phyloP scores from a whole-genome alignment of 768 basidiomycete genomes.

The Sarcomyxa edulis region DNA sequence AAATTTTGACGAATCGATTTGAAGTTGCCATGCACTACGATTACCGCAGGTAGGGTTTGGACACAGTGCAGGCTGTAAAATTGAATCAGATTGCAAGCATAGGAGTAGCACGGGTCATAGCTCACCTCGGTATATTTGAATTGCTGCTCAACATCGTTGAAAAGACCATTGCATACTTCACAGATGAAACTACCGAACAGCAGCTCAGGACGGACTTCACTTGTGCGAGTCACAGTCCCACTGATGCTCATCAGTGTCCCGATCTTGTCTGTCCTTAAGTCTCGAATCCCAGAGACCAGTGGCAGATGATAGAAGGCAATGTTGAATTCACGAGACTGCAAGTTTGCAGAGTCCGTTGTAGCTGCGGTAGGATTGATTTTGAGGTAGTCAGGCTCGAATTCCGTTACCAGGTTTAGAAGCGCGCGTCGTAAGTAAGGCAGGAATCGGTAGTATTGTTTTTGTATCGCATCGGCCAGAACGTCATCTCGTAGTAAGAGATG shows the following conservation, averaged over 20 bases:
- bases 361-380: conserved; percentile 92
- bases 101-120: conserved; percentile 3
- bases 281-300: conserved; percentile 90
- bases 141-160: conserved; percentile 95
- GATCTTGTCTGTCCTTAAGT: conserved; percentile 88
- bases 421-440: conserved; percentile 91
- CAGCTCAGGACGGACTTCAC: conserved; percentile 94
- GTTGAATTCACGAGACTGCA: conserved; percentile 89
- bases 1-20: conserved; percentile 94
- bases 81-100: conserved; percentile 6
- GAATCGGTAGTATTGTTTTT: conserved; percentile 95
- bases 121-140: conserved; percentile 98
- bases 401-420: conserved; percentile 81
- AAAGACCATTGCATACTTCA: conserved; percentile 78
- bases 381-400: conserved; percentile 90
- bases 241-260: conserved; percentile 93
- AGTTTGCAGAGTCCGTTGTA: conserved; percentile 78
- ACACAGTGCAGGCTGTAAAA: conserved; percentile 77
- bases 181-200: conserved; percentile 93
- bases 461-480: conserved; percentile 89
- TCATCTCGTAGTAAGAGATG: conserved; percentile 90
- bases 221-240: conserved; percentile 95
- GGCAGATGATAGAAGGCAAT: conserved; percentile 95
- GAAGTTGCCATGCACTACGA: conserved; percentile 84
- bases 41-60: conserved; percentile 95